A percentile compares a stretch with the other conserved stretches of the same genome.
Evolutionary conservation across 2,329 filamentous ascomycete genomes (phyloP).

Genomic region (Fusarium metavorans): DNA sequence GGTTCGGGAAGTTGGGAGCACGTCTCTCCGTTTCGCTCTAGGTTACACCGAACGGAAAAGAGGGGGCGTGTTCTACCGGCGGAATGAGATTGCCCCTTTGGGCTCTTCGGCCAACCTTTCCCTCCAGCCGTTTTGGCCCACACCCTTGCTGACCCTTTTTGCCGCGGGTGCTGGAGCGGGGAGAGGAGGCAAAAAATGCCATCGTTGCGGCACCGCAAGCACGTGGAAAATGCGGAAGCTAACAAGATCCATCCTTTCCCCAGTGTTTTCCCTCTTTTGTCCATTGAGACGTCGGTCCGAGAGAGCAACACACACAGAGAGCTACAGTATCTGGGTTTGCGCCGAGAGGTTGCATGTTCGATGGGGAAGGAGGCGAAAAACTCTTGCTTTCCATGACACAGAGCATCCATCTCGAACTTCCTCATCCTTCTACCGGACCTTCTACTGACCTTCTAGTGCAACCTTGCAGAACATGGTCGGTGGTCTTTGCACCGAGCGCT

Average conservation of each 20-base stretch:
- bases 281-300: not conserved
- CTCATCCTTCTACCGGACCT: conserved; percentile 24
- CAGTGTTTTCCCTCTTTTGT: not conserved
- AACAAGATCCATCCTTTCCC: conserved; percentile 2
- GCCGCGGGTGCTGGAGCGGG: not conserved
- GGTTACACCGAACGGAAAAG: conserved; percentile 1
- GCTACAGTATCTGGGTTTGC: not conserved
- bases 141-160: not conserved
- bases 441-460: conserved; percentile 33
- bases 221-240: conserved; percentile 37
- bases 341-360: not conserved
- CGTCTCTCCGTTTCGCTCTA: not conserved
- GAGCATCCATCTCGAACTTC: not conserved
- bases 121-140: not conserved
- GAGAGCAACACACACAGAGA: not conserved
- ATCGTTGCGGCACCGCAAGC: conserved; percentile 21
- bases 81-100: conserved; percentile 9
- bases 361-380: not conserved
- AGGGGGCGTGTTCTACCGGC: not conserved
- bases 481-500: conserved; percentile 1
- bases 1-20: conserved; percentile 7
- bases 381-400: conserved; percentile 9
- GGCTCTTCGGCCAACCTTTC: conserved; percentile 20
- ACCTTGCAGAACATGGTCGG: not conserved
- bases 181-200: not conserved